Conservation (phyloP, 139 green algal genomes). For the Gonium pectorale region DNA sequence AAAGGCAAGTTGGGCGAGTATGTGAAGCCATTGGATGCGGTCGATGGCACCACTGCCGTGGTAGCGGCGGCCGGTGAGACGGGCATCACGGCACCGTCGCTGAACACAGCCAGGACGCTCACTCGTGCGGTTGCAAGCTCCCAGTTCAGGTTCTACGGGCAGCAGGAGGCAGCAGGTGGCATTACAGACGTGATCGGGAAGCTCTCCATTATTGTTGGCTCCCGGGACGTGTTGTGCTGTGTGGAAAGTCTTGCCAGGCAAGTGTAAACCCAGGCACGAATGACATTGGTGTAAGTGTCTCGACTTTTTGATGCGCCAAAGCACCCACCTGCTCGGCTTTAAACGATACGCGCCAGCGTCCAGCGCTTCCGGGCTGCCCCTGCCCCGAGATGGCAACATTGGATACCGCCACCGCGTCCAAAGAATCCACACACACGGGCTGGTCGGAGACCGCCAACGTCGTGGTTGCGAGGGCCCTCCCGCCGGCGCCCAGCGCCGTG, state of each 20-base stretch:
- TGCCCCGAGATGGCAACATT: not conserved
- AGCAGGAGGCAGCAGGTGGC: too few relatives aligned
- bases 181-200: too few relatives aligned
- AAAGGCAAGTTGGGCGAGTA: slow-evolving; percentile 26
- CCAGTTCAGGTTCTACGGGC: slow-evolving; percentile 43
- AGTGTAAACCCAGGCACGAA: too few relatives aligned
- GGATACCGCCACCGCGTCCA: slow-evolving; percentile 49
- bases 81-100: slow-evolving; percentile 47
- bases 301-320: not conserved
- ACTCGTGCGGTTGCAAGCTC: slow-evolving; percentile 44
- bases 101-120: slow-evolving; percentile 46
- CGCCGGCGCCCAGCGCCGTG: not conserved
- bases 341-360: slow-evolving; percentile 19
- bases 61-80: slow-evolving; percentile 18
- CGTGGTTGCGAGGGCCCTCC: not conserved
- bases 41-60: not conserved
- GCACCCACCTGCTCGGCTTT: slow-evolving; percentile 19
- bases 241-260: too few relatives aligned
- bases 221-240: too few relatives aligned
- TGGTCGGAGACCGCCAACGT: slow-evolving; percentile 20
- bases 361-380: not conserved
- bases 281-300: too few relatives aligned
- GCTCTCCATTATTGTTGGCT: too few relatives aligned
- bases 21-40: not conserved
- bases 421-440: slow-evolving; percentile 49